Percentiles rank a stretch among this genome's conserved stretches.
Evolutionary conservation across 495 filamentous ascomycete genomes (phyloP).

Genomic region (Trichoderma gamsii): DNA sequence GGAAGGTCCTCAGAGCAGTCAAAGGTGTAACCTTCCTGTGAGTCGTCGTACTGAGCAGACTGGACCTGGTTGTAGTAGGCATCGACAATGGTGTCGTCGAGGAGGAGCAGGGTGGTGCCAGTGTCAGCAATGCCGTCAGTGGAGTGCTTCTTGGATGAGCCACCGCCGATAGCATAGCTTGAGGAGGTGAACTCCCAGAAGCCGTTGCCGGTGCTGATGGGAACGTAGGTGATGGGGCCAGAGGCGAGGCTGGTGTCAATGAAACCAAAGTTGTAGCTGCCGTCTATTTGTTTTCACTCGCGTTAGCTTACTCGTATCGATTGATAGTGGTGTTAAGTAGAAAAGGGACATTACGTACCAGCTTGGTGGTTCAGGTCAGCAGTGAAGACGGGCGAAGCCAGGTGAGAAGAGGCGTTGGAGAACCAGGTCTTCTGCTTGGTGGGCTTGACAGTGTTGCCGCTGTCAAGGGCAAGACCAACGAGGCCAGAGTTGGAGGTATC

Average conservation of each 20-base stretch:
- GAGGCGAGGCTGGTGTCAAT: slow-evolving; percentile 57
- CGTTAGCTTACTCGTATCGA: slow-evolving; percentile 14
- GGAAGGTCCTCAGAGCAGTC: slow-evolving; percentile 59
- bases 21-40: slow-evolving; percentile 60
- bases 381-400: slow-evolving; percentile 59
- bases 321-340: background rate
- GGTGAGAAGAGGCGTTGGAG: slow-evolving; percentile 52
- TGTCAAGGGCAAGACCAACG: slow-evolving; percentile 64
- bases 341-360: slow-evolving; percentile 19
- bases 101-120: slow-evolving; percentile 66
- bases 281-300: slow-evolving; percentile 30
- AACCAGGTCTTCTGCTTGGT: slow-evolving; percentile 61
- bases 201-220: slow-evolving; percentile 53
- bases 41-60: slow-evolving; percentile 41
- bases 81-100: slow-evolving; percentile 49
- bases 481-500: slow-evolving; percentile 62
- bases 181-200: slow-evolving; percentile 64
- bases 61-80: slow-evolving; percentile 59
- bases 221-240: slow-evolving; percentile 54
- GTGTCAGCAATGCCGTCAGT: slow-evolving; percentile 58
- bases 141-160: slow-evolving; percentile 27
- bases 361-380: slow-evolving; percentile 57
- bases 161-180: slow-evolving; percentile 54
- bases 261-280: slow-evolving; percentile 66
- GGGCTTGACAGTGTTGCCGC: slow-evolving; percentile 62